Percentiles rank a stretch among this genome's conserved stretches.
These are phyloP conservation scores for Chytridium lagenaria DNA, from an alignment of 371 early-diverging fungal species.

Conservation along the genomic window DNA sequence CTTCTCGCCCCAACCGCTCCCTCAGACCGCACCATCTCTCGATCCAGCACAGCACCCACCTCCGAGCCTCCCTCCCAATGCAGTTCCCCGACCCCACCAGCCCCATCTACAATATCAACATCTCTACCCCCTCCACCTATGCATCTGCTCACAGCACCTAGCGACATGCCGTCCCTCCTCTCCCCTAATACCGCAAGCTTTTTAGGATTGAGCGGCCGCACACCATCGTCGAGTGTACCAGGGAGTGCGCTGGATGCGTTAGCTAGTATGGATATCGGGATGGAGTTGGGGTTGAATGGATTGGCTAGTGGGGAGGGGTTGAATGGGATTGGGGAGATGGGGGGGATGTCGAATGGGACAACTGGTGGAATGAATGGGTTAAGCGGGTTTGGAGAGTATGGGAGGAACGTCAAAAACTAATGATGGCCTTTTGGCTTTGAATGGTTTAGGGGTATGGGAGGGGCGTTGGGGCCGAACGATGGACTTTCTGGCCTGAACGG, in stretches of 20 bases:
- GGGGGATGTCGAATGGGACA: too few relatives aligned
- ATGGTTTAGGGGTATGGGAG: too few relatives aligned
- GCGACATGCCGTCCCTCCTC: conserved; percentile 18
- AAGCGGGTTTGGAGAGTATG: too few relatives aligned
- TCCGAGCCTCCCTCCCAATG: not conserved
- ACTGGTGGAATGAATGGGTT: too few relatives aligned
- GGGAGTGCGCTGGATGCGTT: not conserved
- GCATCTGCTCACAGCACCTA: not conserved
- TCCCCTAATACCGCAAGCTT: conserved; percentile 27
- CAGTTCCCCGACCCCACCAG: not conserved
- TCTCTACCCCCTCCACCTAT: not conserved
- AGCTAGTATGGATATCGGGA: not conserved
- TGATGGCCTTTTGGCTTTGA: too few relatives aligned
- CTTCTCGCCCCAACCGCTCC: not conserved
- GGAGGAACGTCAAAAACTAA: too few relatives aligned
- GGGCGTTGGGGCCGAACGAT: too few relatives aligned
- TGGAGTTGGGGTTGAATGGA: not conserved
- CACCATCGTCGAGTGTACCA: not conserved
- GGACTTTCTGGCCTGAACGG: not conserved
- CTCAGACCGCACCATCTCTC: not conserved
- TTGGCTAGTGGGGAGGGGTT: too few relatives aligned
- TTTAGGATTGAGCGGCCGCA: not conserved
- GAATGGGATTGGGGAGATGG: too few relatives aligned
- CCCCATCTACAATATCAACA: not conserved
- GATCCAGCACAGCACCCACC: not conserved